Evolutionary conservation across 345 rosid genomes (phyloP), one percentile per base, ranked within the genome.

Genomic region (Citrus inodora): DNA sequence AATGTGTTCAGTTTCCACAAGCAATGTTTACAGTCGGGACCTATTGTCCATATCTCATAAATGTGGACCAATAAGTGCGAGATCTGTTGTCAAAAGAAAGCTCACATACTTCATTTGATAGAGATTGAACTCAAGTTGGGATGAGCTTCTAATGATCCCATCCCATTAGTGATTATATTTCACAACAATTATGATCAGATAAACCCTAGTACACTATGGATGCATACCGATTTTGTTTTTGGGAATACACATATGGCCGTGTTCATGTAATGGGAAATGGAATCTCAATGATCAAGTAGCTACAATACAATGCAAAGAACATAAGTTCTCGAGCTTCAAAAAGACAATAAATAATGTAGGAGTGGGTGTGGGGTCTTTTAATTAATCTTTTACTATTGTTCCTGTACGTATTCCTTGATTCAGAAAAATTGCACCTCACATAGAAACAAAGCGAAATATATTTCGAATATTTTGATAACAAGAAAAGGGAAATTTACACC

Each of bases 281-380:
- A 51, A 76, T 76, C 63, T 76, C 72, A n/a, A 76, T 51, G 35
- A 53, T 53, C 63, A 27, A 42, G 70, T 5, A 48, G 33, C 70
- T 63, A 64, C 30, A 22, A 37, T 46, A 64, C 14, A 30, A 25
- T 46, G 11, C 30, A 46, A 75, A 75, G 76, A 76, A 53, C 16
- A 30, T 14, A 13, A 27, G 16, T 27, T 74, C 59, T 51, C 51
- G 74, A 25, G 70, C 59, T 55, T 42, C 64, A 22, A 61, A 67
- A 67, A 11, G 1, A 14, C 72, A 76, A 37, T 59, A 78, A 80
- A 80, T 75, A 78, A 78, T 71, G 53, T 58, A 55, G 28, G 67
- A 0, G 28, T n/a, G 75, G 80, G 21, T 14, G 80, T 71, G 70
- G 67, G 80, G 73, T 51, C 48, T 55, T 51, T 33, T 21, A 65